Evolutionary conservation across 1,139 yeast genomes (phyloP).

Genomic region (Scheffersomyces insectosa): DNA sequence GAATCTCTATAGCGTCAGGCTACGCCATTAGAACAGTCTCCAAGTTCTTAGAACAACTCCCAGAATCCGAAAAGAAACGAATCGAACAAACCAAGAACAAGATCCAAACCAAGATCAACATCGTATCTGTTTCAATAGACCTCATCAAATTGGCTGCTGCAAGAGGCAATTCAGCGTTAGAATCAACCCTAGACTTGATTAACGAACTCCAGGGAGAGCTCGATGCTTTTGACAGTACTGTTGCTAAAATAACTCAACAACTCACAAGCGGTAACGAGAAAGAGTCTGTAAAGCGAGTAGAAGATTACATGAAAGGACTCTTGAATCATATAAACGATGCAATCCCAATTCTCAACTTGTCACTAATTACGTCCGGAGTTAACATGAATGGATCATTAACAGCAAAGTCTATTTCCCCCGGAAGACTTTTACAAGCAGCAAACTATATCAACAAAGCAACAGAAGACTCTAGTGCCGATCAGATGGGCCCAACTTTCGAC

Average conservation of each 20-base stretch:
- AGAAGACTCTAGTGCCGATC: conserved; percentile 11
- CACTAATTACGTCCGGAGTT: conserved; percentile 72
- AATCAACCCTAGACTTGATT: conserved; percentile 57
- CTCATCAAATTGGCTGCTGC: conserved; percentile 69
- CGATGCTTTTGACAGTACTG: conserved; percentile 55
- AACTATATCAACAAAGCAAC: conserved; percentile 41
- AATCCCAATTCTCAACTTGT: conserved; percentile 67
- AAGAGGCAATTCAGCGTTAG: conserved; percentile 67
- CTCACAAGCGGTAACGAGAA: conserved; percentile 31
- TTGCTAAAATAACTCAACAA: conserved; percentile 32
- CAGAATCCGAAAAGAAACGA: conserved; percentile 52
- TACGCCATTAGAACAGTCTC: conserved; percentile 70
- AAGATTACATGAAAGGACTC: conserved; percentile 49
- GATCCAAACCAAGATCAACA: conserved; percentile 60
- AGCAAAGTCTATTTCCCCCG: conserved; percentile 62
- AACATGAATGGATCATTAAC: conserved; percentile 50
- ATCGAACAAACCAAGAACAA: conserved; percentile 45
- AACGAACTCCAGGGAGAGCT: conserved; percentile 60
- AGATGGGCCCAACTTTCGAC: conserved; percentile 64
- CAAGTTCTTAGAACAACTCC: conserved; percentile 59
- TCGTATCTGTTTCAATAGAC: conserved; percentile 70
- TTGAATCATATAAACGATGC: conserved; percentile 62
- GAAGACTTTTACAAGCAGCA: conserved; percentile 66
- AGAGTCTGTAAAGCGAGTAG: conserved; percentile 49
- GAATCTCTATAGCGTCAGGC: conserved; percentile 73